These are phyloP conservation scores for Tylopilus subfusipes DNA, from an alignment of 768 basidiomycete species.

Conservation along the genomic window DNA sequence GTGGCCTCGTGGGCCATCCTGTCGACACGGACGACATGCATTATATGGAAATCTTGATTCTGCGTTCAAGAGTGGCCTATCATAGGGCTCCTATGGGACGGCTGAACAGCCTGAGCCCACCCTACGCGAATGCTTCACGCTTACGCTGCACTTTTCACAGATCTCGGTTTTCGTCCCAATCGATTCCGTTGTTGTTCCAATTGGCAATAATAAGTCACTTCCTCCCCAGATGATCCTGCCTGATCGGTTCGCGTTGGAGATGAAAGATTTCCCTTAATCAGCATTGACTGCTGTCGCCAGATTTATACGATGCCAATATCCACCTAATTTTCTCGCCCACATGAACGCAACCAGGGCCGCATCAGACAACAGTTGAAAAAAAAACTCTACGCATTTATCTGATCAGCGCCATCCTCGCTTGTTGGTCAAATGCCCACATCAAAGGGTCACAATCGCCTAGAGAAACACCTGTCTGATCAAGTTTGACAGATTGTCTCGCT, in stretches of 20 bases:
- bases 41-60: slow-evolving; percentile 16
- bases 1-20: slow-evolving; percentile 1
- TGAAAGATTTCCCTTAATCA: slow-evolving; percentile 15
- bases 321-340: neutral
- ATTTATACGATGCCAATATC: neutral
- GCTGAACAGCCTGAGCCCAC: neutral
- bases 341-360: neutral
- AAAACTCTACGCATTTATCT: neutral
- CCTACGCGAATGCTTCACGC: neutral
- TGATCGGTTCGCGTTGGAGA: slow-evolving; percentile 6
- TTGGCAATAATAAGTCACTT: neutral
- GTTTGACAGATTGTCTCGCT: neutral
- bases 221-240: slow-evolving; percentile 11
- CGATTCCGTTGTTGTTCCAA: slow-evolving; percentile 1
- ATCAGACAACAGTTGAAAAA: neutral
- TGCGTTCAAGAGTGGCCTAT: neutral
- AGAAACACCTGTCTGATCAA: neutral
- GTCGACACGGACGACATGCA: neutral
- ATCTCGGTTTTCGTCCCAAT: neutral
- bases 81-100: too few relatives aligned
- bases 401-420: neutral
- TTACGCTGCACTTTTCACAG: slow-evolving; percentile 4
- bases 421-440: neutral
- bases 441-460: neutral
- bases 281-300: neutral